A percentile compares a stretch with the other conserved stretches of the same genome.
These are phyloP conservation scores for Trichosporon sp. DNA, from an alignment of 1,284 basidiomycete genomes.

Conservation along the genomic window DNA sequence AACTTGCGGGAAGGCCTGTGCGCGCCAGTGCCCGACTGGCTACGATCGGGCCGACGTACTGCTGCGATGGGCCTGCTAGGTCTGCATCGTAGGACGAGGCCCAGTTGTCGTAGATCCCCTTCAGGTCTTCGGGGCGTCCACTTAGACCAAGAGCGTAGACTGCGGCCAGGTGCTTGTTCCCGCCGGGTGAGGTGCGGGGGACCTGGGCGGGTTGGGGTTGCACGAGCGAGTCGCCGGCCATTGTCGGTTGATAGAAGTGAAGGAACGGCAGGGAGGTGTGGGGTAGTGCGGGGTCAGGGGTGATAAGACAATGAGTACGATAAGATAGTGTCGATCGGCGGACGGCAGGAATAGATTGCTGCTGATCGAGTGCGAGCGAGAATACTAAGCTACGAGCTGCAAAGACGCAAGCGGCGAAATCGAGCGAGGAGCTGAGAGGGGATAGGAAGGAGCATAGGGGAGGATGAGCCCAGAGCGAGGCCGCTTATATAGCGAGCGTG, in stretches of 20 bases:
- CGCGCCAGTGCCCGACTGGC: not conserved
- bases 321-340: not conserved
- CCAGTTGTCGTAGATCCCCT: slow-evolving; percentile 29
- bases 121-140: not conserved
- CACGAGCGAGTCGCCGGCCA: slow-evolving; percentile 36
- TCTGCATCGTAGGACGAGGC: slow-evolving; percentile 27
- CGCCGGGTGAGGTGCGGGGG: slow-evolving; percentile 11
- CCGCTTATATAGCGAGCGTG: no score
- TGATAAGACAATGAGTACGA: not conserved
- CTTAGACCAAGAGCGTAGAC: not conserved
- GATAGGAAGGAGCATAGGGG: no score
- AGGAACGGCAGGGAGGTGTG: not conserved
- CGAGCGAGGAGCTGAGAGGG: no score
- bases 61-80: not conserved
- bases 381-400: no score
- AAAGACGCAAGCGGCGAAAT: no score
- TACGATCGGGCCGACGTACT: slow-evolving; percentile 4
- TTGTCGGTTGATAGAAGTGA: slow-evolving; percentile 22
- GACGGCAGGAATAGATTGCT: no score
- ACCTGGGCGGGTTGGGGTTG: no score
- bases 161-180: slow-evolving; percentile 8
- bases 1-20: not conserved
- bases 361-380: no score
- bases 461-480: no score
- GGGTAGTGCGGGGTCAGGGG: not conserved